phyloP scores from a whole-genome alignment of 169 alveolate species.

The Plasmodium billcollinsi region DNA sequence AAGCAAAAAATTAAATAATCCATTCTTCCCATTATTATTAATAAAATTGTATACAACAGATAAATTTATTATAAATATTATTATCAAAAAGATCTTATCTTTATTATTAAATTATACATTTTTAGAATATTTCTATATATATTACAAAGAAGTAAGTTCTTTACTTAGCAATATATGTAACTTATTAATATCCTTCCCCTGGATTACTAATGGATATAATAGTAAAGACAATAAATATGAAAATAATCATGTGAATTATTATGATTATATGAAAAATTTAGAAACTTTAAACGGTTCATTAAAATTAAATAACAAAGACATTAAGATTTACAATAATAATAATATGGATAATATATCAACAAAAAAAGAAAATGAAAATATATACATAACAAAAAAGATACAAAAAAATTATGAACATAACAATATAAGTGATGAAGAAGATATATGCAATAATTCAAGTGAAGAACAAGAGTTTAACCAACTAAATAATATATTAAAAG shows the following conservation, averaged over 20 bases:
- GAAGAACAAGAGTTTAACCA: conserved; percentile 58
- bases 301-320: background rate
- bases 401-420: background rate
- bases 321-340: background rate
- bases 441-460: background rate
- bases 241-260: background rate
- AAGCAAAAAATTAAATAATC: conserved; percentile 26
- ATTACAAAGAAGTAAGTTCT: conserved; percentile 44
- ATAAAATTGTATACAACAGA: conserved; percentile 31
- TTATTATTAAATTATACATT: conserved; percentile 62
- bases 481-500: conserved; percentile 29
- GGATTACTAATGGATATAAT: conserved; percentile 71
- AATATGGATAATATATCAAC: background rate
- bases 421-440: background rate
- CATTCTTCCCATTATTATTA: conserved; percentile 61
- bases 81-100: conserved; percentile 62
- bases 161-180: conserved; percentile 50
- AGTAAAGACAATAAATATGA: background rate
- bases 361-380: background rate
- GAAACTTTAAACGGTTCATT: background rate
- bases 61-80: conserved; percentile 62
- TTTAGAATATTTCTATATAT: conserved; percentile 72
- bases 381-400: background rate
- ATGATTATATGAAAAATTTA: background rate
- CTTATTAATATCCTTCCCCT: conserved; percentile 46